Percentiles rank a stretch among this genome's conserved stretches.
phyloP scores from a whole-genome alignment of 1,284 basidiomycete genomes.

The Trametes hirsuta region DNA sequence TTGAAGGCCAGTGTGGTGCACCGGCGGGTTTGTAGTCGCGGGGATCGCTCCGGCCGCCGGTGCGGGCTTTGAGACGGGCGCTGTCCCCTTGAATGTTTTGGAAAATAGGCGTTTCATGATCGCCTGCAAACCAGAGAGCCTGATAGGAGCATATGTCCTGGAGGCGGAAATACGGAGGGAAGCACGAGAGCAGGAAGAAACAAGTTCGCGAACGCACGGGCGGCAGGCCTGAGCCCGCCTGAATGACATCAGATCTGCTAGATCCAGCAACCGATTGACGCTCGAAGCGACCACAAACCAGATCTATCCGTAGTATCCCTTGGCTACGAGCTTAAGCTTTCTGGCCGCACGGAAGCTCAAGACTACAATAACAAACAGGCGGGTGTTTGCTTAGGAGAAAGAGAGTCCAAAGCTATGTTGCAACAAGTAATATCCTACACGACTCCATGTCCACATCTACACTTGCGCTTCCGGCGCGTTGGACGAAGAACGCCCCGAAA shows the following conservation, averaged over 20 bases:
- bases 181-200: slow-evolving; percentile 7
- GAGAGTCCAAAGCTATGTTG: slow-evolving; percentile 11
- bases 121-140: background rate
- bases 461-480: slow-evolving; percentile 26
- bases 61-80: slow-evolving; percentile 12
- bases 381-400: background rate
- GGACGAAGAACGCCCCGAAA: slow-evolving; percentile 37
- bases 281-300: background rate
- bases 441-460: slow-evolving; percentile 1
- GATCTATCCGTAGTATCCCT: too few species aligned
- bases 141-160: slow-evolving; percentile 16
- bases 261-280: slow-evolving; percentile 5
- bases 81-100: slow-evolving; percentile 28
- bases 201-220: background rate
- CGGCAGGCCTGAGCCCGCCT: slow-evolving; percentile 4
- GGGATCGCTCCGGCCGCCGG: slow-evolving; percentile 24
- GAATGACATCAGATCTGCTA: slow-evolving; percentile 25
- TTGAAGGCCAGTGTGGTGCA: slow-evolving; percentile 46
- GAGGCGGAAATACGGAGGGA: background rate
- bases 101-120: slow-evolving; percentile 37
- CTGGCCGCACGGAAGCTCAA: background rate
- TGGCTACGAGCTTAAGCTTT: background rate
- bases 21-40: slow-evolving; percentile 23
- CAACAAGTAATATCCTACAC: slow-evolving; percentile 22
- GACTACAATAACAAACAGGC: background rate